A percentile compares a stretch with the other conserved stretches of the same genome.
Evolutionary conservation across 345 rosid species (phyloP).

Genomic region (Balakata baccata): DNA sequence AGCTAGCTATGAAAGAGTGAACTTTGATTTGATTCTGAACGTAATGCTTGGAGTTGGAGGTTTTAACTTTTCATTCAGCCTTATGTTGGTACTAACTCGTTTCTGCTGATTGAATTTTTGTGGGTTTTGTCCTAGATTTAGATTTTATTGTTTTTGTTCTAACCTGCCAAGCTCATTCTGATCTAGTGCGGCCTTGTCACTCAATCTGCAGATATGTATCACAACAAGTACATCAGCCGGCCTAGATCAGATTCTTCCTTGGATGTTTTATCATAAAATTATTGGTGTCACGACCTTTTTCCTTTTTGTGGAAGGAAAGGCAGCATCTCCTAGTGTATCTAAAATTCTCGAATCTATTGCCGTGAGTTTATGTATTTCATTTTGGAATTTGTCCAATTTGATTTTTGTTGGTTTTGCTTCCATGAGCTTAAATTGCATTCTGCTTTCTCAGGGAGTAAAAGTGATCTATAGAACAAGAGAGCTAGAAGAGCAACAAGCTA

Average conservation of each 20-base stretch:
- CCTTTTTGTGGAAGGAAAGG: conserved; percentile 94
- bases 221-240: conserved; percentile 90
- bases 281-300: conserved; percentile 74
- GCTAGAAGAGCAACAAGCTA: conserved; percentile 37
- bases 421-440: conserved; percentile 9
- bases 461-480: conserved; percentile 30
- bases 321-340: conserved; percentile 68
- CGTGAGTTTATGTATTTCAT: conserved; percentile 40
- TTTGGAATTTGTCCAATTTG: conserved; percentile 7
- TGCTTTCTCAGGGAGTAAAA: conserved; percentile 30
- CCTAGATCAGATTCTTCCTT: conserved; percentile 73
- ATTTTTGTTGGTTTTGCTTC: neutral
- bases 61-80: neutral
- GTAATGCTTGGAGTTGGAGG: neutral
- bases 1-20: neutral
- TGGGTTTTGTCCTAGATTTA: neutral
- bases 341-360: conserved; percentile 71
- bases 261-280: conserved; percentile 88
- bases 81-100: neutral
- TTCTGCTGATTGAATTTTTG: neutral
- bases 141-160: neutral
- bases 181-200: neutral
- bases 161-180: neutral
- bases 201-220: conserved; percentile 58
- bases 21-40: neutral